Percentiles rank a stretch among this genome's conserved stretches.
Evolutionary conservation across 2,329 filamentous ascomycete species (phyloP).

Genomic region (Botrytis medusae): DNA sequence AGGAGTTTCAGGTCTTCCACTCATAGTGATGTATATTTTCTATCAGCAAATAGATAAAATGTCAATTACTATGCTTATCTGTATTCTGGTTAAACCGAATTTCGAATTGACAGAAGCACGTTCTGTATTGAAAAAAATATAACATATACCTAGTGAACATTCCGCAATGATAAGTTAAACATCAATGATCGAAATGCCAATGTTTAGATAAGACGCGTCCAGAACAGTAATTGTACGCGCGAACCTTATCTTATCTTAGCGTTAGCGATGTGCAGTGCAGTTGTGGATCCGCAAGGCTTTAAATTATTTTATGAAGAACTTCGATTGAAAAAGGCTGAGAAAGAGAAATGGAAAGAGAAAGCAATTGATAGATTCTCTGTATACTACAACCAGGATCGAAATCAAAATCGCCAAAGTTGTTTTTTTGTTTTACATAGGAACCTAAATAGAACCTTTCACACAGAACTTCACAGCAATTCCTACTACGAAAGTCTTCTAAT

Average conservation of each 20-base stretch:
- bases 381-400: neutral
- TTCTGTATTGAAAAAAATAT: neutral
- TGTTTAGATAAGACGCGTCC: slow-evolving; percentile 13
- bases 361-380: neutral
- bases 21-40: slow-evolving; percentile 30
- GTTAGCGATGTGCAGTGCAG: neutral
- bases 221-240: slow-evolving; percentile 1
- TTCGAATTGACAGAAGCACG: neutral
- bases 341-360: neutral
- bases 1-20: slow-evolving; percentile 38
- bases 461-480: neutral
- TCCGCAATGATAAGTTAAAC: neutral
- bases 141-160: neutral
- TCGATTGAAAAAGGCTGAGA: neutral
- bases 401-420: neutral
- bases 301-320: slow-evolving; percentile 14
- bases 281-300: slow-evolving; percentile 7
- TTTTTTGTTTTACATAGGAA: neutral
- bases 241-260: slow-evolving; percentile 23
- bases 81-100: no score
- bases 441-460: neutral
- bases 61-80: neutral
- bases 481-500: neutral
- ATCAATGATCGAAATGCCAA: neutral
- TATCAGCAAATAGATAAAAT: neutral